Conservation (phyloP, 768 basidiomycete genomes). For the Leucogyrophana mollusca region DNA sequence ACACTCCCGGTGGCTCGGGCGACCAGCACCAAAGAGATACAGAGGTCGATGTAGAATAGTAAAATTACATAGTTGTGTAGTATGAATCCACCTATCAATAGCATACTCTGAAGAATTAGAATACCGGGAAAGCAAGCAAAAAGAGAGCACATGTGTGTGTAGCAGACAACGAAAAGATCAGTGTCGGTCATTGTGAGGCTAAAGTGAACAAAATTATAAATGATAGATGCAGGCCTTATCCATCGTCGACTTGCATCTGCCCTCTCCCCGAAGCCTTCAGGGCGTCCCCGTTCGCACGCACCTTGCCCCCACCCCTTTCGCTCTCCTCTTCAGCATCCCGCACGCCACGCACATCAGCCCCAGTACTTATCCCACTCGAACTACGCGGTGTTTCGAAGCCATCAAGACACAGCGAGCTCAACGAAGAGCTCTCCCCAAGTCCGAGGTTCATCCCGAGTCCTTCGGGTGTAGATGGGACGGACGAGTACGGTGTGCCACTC, state of each 20-base stretch:
- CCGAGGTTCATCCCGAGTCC: slow-evolving; percentile 22
- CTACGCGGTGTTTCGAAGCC: slow-evolving; percentile 7
- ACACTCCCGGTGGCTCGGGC: too few species aligned
- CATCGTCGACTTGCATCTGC: slow-evolving; percentile 1
- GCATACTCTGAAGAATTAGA: too few species aligned
- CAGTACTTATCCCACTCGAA: not conserved
- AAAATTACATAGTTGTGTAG: too few species aligned
- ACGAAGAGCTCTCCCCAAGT: slow-evolving; percentile 23
- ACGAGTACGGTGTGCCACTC: slow-evolving; percentile 15
- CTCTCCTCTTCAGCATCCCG: not conserved
- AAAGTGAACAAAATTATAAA: too few species aligned
- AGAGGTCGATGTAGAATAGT: too few species aligned
- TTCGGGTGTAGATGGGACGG: slow-evolving; percentile 13
- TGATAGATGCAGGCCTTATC: not conserved
- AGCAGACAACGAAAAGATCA: too few species aligned
- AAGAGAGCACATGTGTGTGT: too few species aligned
- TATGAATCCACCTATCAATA: too few species aligned
- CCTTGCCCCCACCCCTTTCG: slow-evolving; percentile 4
- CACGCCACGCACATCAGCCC: not conserved
- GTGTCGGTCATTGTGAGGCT: too few species aligned
- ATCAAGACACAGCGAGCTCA: slow-evolving; percentile 29
- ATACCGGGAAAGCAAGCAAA: too few species aligned
- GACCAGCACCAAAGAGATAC: too few species aligned
- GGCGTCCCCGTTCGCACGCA: not conserved
- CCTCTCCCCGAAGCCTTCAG: not conserved